A percentile compares a stretch with the other conserved stretches of the same genome.
Conservation (phyloP, 208 protist species). For the Lotmaria passim region DNA sequence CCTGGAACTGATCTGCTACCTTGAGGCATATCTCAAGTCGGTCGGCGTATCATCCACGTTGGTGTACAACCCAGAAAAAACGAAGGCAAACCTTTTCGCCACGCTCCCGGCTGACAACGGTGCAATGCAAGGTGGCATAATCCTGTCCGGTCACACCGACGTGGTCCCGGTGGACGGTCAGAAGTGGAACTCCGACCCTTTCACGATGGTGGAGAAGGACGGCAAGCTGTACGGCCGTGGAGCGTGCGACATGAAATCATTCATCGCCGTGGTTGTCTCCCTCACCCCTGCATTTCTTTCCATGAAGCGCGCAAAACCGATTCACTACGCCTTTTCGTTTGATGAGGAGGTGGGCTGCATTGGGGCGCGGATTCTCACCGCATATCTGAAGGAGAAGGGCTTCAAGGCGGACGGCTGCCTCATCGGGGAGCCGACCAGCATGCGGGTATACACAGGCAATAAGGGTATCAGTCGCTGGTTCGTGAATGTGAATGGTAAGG, state of each 20-base stretch:
- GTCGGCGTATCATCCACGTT: slow-evolving; percentile 36
- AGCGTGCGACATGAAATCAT: slow-evolving; percentile 63
- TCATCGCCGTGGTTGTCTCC: slow-evolving; percentile 51
- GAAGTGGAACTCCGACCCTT: slow-evolving; percentile 59
- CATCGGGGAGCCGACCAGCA: slow-evolving; percentile 28
- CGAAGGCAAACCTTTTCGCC: slow-evolving; percentile 56
- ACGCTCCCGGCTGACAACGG: slow-evolving; percentile 53
- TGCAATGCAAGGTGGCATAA: slow-evolving; percentile 52
- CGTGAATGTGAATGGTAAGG: background rate
- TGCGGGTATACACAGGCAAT: slow-evolving; percentile 3
- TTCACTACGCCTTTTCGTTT: too few species aligned
- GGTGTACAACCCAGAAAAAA: slow-evolving; percentile 37
- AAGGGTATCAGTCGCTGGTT: slow-evolving; percentile 2
- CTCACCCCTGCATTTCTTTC: slow-evolving; percentile 35
- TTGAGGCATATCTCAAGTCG: slow-evolving; percentile 28
- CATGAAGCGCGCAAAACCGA: slow-evolving; percentile 47
- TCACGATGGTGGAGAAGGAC: slow-evolving; percentile 56
- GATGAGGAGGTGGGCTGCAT: too few species aligned
- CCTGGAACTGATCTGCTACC: slow-evolving; percentile 48
- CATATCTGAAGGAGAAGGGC: too few species aligned
- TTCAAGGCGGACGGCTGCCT: too few species aligned
- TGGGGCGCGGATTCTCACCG: too few species aligned
- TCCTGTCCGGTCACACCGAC: slow-evolving; percentile 61
- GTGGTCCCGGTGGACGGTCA: slow-evolving; percentile 65
- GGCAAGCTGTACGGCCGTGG: slow-evolving; percentile 54